Percentiles rank a stretch among this genome's conserved stretches.
These are phyloP conservation scores for Yamadazyma triangularis DNA, from an alignment of 1,139 yeast genomes.

Conservation along the genomic window DNA sequence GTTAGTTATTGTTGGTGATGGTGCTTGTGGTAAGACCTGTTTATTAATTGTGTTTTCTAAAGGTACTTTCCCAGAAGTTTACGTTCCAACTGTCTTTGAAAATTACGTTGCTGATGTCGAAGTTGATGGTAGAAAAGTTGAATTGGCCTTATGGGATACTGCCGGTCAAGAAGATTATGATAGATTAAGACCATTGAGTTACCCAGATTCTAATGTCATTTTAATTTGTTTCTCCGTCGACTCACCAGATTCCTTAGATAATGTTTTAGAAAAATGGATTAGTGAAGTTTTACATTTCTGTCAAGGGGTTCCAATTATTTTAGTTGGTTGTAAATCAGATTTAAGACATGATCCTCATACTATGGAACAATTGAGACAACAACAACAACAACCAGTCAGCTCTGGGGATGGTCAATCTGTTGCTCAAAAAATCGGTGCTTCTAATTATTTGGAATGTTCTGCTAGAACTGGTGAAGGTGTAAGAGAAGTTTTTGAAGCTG, in stretches of 20 bases:
- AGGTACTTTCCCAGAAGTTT: slow-evolving; percentile 94
- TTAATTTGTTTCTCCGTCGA: slow-evolving; percentile 89
- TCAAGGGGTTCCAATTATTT: slow-evolving; percentile 90
- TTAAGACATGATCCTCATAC: slow-evolving; percentile 79
- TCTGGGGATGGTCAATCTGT: slow-evolving; percentile 78
- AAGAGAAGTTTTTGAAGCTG: slow-evolving; percentile 87
- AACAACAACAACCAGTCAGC: slow-evolving; percentile 73
- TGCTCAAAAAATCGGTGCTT: slow-evolving; percentile 84
- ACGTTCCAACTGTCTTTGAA: slow-evolving; percentile 94
- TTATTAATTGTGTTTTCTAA: slow-evolving; percentile 81
- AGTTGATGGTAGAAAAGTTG: slow-evolving; percentile 91
- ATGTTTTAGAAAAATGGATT: slow-evolving; percentile 93
- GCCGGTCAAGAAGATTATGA: slow-evolving; percentile 98
- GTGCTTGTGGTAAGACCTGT: slow-evolving; percentile 86
- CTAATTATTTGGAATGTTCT: slow-evolving; percentile 86
- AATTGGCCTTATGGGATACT: slow-evolving; percentile 95
- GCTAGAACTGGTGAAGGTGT: slow-evolving; percentile 91
- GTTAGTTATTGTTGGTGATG: slow-evolving; percentile 82
- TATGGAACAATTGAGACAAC: slow-evolving; percentile 68
- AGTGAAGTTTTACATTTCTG: slow-evolving; percentile 92
- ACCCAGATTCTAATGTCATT: slow-evolving; percentile 91
- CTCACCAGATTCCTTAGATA: slow-evolving; percentile 88
- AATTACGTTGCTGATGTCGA: slow-evolving; percentile 93
- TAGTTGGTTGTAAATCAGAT: slow-evolving; percentile 91
- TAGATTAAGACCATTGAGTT: slow-evolving; percentile 87